Evolutionary conservation across 495 filamentous ascomycete genomes (phyloP), one percentile per base, ranked within the genome.

Genomic region (Aspergillus sclerotiicarbonarius): DNA sequence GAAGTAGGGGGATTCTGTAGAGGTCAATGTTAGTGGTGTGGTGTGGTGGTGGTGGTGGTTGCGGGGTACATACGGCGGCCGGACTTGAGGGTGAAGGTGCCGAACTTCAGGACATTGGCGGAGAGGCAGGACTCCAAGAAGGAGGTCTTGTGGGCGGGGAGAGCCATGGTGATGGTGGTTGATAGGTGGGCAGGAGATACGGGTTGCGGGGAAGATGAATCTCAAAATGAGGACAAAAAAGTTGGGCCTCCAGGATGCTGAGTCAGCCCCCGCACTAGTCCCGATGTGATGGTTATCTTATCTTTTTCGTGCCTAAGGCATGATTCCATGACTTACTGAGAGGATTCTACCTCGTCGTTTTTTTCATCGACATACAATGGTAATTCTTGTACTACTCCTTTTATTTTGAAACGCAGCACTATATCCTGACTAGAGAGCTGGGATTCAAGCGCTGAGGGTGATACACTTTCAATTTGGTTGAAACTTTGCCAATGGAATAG

Each of bases 81-180:
- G 54, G 92, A 96, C 74, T 98, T 98, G 61, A 98, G 81, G 54
- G 84, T 86, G 80, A 87, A 97, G 64, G 81, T 85, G 69, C 94
- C 93, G 76, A 98, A 96, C 43, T 87, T 87, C 56, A 97, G 86
- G 71, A 91, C 86, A 57, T 84, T 84, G 73, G 85, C 86, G 37
- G 76, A 71, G 65, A 94, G 81, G 49, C 25, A 50, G 7, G 47
- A 50, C 47, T 50, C 47, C 25, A 50, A 15, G 47, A 50, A 50
- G 29, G 20, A 16, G 25, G 25, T 50, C 47, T 50, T 50, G 47
- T 50, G 31, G n/a, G 47, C 47, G 29, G 47, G 47, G 47, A 50
- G 47, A 32, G 47, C 12, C 47, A 50, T 50, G 12, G 13, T 31
- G 47, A 30, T 8, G 21, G 15, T 15, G 19, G 3, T 49, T 6